phyloP scores from a whole-genome alignment of 1,139 yeast species.

The Geotrichum fermentans region DNA sequence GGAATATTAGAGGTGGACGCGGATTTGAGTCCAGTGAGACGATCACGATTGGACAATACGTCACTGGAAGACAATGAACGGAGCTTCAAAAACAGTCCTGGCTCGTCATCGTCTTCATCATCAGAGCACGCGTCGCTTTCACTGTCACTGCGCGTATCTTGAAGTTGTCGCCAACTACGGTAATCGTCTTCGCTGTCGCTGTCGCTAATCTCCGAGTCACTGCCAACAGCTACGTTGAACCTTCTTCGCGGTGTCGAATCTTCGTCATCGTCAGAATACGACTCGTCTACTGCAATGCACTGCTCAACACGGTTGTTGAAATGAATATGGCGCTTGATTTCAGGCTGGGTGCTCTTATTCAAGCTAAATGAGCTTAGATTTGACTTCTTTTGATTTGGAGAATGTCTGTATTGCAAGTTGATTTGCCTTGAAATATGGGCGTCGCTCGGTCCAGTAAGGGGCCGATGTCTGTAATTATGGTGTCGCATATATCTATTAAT shows the following conservation, averaged over 20 bases:
- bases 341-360: background rate
- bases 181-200: slow-evolving; percentile 1
- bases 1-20: slow-evolving; percentile 18
- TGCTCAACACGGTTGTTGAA: slow-evolving; percentile 91
- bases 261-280: slow-evolving; percentile 49
- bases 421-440: slow-evolving; percentile 34
- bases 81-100: slow-evolving; percentile 60
- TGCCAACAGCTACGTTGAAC: background rate
- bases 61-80: slow-evolving; percentile 36
- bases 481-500: slow-evolving; percentile 35
- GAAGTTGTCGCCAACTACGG: background rate
- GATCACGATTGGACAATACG: slow-evolving; percentile 30
- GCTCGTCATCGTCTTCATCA: slow-evolving; percentile 58
- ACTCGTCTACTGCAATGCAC: slow-evolving; percentile 68
- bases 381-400: slow-evolving; percentile 3
- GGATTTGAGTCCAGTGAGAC: background rate
- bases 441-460: slow-evolving; percentile 30
- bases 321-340: slow-evolving; percentile 58
- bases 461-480: slow-evolving; percentile 39
- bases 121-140: slow-evolving; percentile 38
- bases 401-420: slow-evolving; percentile 33
- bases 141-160: slow-evolving; percentile 8
- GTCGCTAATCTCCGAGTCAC: background rate
- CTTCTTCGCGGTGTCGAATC: slow-evolving; percentile 40
- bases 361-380: background rate